Base-by-base conservation (phyloP, 192 early-diverging fungal species). In the Anaeromyces robustus region DNA sequence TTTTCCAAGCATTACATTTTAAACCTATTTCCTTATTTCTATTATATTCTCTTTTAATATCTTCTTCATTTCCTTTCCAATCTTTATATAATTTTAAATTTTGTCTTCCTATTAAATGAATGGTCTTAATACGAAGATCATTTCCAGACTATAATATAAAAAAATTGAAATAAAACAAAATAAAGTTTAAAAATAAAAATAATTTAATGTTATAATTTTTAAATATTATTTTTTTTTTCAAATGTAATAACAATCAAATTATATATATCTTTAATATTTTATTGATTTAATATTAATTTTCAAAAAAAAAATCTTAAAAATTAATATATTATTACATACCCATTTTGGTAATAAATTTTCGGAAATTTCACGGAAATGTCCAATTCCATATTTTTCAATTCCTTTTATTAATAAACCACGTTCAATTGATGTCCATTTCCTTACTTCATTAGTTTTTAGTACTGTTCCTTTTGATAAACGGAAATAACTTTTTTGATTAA, bases 381-480 rank as follows among this genome's bases (percentile, higher is more conserved):
- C 94, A 83, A 96, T 94, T 17, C 94, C 95, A 78, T 94, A 86
- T 79, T 88, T 92, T 81, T 90, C 92, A 77, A 96, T 94, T 12
- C 95, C 94, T 78, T 93, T 87, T 34, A 95, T 90, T 30, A 96
- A 85, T 77, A 93, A 85, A 37, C 79, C 80, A 37, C 91, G 90
- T 83, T 96, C 93, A n/a, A 89, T 89, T 6, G 94, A 94, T 22
- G 92, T 94, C 95, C 95, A 96, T 85, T 94, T 94, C 77, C 94
- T 89, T 59, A 82, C 86, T 78, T 87, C 85, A 30, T 92, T 92
- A 39, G 83, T 80, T 79, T 86, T 84, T 6, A 87, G 83, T 30
- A 86, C 79, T 30, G 86, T 86, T 78, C 90, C 93, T 82, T 93
- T 93, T 37, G 93, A 92, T 29, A 94, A 94, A 28, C 91, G 85